Evolutionary conservation across 192 early-diverging fungal species (phyloP), one percentile per base, ranked within the genome.

Genomic region (Rhizophlyctis rosea): DNA sequence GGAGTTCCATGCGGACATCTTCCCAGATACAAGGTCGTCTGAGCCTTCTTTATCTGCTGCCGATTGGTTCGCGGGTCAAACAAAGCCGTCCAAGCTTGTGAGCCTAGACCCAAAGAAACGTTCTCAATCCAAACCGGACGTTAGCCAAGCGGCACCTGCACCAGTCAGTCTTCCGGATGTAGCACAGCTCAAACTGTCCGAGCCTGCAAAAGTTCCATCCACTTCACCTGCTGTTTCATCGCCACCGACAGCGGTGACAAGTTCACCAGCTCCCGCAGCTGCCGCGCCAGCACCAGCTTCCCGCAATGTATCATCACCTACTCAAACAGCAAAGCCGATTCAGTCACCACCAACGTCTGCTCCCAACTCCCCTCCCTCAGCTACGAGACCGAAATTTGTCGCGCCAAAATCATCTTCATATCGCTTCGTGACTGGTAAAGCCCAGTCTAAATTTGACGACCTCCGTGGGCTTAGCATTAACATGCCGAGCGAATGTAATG

Each of bases 1-100:
- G 13, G 91, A 92, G 54, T 96, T 92, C 59, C 89, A 94, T 62
- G 64, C 70, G 13, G 94, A 96, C 50, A 65, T 96, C 14, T 96
- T 88, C 63, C 94, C 94, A 23, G 88, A 91, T 18, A 92, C 94
- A 14, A 14, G 5, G 35, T 60, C 61, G 14, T 61, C 32, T 34
- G 34, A 24, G 4, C 76, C 85, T 16, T 77, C 77, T 2, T 64
- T 87, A 39, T 71, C 85, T 3, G 76, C 73, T 31, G 75, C 64
- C 0, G 80, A 85, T 24, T 94, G 88, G 88, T 53, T 86, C 23
- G 64, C 57, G 1, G 77, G 85, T 2, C 47, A 58, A 23, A 65
- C 39, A 24, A 50, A 27, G 35, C 31, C 55, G 18, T 56, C 54
- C 4, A 35, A 44, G 14, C 53, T 55, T 24, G 52, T 62, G 27